Base-by-base conservation (phyloP, 257 asterid species). In the Paraleonurus japonicus region DNA sequence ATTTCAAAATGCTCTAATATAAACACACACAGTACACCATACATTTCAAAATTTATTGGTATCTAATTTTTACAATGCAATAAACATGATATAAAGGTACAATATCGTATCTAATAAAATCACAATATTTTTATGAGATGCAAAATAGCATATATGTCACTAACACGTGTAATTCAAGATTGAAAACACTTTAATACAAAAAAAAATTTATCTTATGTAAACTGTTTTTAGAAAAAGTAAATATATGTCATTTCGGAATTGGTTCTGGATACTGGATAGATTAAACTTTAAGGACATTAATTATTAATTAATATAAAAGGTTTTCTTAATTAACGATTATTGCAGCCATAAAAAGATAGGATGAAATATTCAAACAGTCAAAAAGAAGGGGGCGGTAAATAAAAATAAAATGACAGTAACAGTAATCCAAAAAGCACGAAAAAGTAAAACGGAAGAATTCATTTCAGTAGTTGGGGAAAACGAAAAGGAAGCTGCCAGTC, bases 401-500 rank as follows among this genome's bases (percentile, higher is more conserved):
- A 22, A 26, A 61, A 32, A 61, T 6, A 3, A 61, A 32, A 61
- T 6, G 3, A 69, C 37, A 45, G 70, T 8, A 53, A 61, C 61
- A 45, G 68, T 60, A 45, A 22, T 39, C 61, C n/a, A 35, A 50
- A 30, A 30, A 45, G 70, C 7, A 79, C 73, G 77, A 26, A 81
- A 78, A 62, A 59, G 78, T 33, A 64, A 60, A 28, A 67, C 26
- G 17, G 62, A 28, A 39, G 59, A 54, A 57, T 64, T 63, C 3
- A 73, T 33, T 58, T 70, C 51, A 79, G 62, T 71, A 82, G 87
- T 81, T 68, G 81, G 76, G 76, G 82, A 83, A 79, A 83, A 72
- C 78, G 85, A 85, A 83, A 83, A 79, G 88, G 75, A 37, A 81
- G 81, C 78, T 73, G 83, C 78, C 88, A 70, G 76, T 61, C 68